Evolutionary conservation across 2,329 filamentous ascomycete species (phyloP).

Genomic region (Fusarium pininemorale): DNA sequence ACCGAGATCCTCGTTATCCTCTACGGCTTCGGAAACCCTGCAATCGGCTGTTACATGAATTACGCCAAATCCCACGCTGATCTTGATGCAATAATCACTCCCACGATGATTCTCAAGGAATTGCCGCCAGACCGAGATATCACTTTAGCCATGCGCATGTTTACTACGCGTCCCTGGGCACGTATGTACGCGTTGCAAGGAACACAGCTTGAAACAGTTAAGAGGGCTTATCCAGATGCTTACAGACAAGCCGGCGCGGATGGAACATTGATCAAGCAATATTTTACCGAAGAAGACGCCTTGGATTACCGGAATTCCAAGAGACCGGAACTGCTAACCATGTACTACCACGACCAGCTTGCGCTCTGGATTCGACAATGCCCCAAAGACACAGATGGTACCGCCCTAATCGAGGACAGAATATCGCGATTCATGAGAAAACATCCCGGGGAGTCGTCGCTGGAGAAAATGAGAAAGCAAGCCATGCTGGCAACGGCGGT

Average conservation of each 20-base stretch:
- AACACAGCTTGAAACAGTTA: neutral
- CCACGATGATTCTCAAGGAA: neutral
- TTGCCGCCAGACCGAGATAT: neutral
- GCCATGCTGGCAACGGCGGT: neutral
- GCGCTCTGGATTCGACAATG: neutral
- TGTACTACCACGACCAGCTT: neutral
- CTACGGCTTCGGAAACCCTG: neutral
- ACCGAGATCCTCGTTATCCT: neutral
- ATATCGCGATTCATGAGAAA: too few relatives aligned
- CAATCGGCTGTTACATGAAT: neutral
- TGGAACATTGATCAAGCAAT: neutral
- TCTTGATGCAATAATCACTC: neutral
- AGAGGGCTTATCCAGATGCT: neutral
- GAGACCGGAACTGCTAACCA: accelerated
- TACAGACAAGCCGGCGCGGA: neutral
- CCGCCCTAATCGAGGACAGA: neutral
- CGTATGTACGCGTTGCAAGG: neutral
- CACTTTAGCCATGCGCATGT: neutral
- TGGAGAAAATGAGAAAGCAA: accelerated
- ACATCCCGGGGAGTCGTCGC: accelerated
- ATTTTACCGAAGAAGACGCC: neutral
- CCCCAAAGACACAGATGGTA: neutral
- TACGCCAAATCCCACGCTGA: neutral
- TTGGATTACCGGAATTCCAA: neutral
- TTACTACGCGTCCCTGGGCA: neutral